Base-by-base conservation (phyloP, 345 rosid genomes). In the Boechera stricta region DNA sequence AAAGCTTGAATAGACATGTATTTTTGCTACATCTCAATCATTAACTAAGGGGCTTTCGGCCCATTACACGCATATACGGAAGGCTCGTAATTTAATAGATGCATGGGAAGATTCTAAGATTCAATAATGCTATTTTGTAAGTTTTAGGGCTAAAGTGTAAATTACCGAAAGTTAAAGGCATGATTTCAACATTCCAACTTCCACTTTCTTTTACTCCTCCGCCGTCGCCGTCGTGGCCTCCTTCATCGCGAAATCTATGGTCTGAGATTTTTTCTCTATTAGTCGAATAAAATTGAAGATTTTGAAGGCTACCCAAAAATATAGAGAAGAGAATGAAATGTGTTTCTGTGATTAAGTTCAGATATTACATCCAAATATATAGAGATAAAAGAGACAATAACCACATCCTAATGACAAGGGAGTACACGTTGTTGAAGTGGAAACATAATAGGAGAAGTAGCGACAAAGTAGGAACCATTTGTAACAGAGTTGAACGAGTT, bases 71-170 rank as follows among this genome's bases (percentile, higher is more conserved):
- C 18, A 47, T 47, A n/a, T n/a, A 15, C 51, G 51, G 18, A n/a
- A 15, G 7, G 7, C 9, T n/a, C 24, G 24, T 21, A 21, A 21
- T 21, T 21, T 47, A 39, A 10, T 38, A 8, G 42, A 39, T 39
- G 45, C 45, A 41, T 41, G 13, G 45, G 5, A 41, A 41, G 5
- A 3, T 48, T 48, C 53, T 21, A 21, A 21, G 24, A 21, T 21
- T 21, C 24, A 16, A 18, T 18, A 42, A 5, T 41, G 7, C 10
- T 13, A 4, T 8, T 69, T 38, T 41, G 21, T 41, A 41, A 3
- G 1, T 41, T 41, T 3, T 41, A 35, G 63, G 63, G 63, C 36
- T 12, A 42, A 64, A 54, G 18, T 54, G 28, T 42, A 74, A 41
- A 41, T 1, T 51, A 5, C 10, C 21, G 11, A 74, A 42, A 64